Base-by-base conservation (phyloP, 352 stramenopile genomes). In the Pythium brassicae region DNA sequence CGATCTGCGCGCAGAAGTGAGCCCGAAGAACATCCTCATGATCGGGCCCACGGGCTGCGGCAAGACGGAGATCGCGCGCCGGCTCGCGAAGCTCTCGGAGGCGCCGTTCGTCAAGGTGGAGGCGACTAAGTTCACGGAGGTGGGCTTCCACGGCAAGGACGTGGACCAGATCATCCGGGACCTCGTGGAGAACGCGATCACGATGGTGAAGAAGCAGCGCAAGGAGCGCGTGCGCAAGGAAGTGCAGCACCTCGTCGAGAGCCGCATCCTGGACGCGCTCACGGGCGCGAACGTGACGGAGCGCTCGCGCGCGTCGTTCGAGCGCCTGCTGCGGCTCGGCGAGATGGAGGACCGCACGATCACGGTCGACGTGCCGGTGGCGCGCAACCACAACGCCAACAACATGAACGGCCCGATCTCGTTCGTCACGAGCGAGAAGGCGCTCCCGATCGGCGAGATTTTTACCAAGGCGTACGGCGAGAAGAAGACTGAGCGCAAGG, bases 1-100 rank as follows among this genome's bases (percentile, higher is more conserved):
- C 29, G 92, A 98, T 15, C 66, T 97, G 54, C 86, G 83, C 9
- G 65, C 79, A 3, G 89, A 97, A 55, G 85, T 98, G 53, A 98
- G 97, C 14, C 97, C 97, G n/a, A 98, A 99, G 70, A 99, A 99
- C 74, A 99, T 99, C 32, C 69, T 99, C 34, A 99, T 99, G 96
- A 99, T 99, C 59, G 97, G 97, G 6, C 97, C 97, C 4, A 99
- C 97, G 6, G 97, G 97, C 35, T 99, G 94, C 57, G 97, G 97
- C 49, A 98, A 98, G 76, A 99, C 97, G 10, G 97, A 99, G 83
- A 99, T 99, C 49, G 97, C 96, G 10, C 76, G 97, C 34, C 88
- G 97, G 11, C 90, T 99, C 58, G 97, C 97, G 19, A 98, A 98
- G 72, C 81, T 99, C 27, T 97, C 86, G 35, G 86, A 99, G 61